Percentiles rank a stretch among this genome's conserved stretches.
These are phyloP conservation scores for Sugiyamaella japonica DNA, from an alignment of 1,139 yeast species.

Conservation along the genomic window DNA sequence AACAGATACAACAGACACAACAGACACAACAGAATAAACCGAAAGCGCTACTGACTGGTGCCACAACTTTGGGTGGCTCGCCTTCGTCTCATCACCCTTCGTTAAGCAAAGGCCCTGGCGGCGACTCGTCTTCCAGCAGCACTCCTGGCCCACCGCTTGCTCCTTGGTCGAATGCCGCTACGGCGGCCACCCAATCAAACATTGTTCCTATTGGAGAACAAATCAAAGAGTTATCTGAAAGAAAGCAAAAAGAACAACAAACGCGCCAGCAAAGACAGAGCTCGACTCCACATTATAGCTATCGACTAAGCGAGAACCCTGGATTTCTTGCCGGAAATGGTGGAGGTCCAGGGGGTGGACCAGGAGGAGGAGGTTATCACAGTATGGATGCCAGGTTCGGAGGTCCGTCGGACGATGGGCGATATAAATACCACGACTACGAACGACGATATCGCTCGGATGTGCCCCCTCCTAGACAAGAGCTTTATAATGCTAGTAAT, in stretches of 20 bases:
- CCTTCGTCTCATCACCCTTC: slow-evolving; percentile 7
- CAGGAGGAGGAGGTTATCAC: slow-evolving; percentile 11
- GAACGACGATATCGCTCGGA: slow-evolving; percentile 36
- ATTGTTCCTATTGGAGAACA: slow-evolving; percentile 36
- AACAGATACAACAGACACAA: not conserved
- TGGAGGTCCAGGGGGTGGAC: no score
- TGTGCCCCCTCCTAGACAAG: slow-evolving; percentile 34
- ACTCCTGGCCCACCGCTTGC: slow-evolving; percentile 22
- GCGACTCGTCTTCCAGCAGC: slow-evolving; percentile 8
- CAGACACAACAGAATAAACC: slow-evolving; percentile 5
- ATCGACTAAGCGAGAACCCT: slow-evolving; percentile 17
- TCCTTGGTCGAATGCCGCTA: slow-evolving; percentile 29
- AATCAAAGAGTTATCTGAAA: slow-evolving; percentile 30
- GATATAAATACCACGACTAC: slow-evolving; percentile 35
- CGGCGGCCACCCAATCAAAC: slow-evolving; percentile 17
- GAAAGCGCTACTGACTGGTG: slow-evolving; percentile 9
- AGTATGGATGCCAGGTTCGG: slow-evolving; percentile 13
- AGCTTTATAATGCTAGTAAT: slow-evolving; percentile 38
- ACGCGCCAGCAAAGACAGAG: slow-evolving; percentile 11
- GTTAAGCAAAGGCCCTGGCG: slow-evolving; percentile 11
- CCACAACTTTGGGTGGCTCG: slow-evolving; percentile 11
- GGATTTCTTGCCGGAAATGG: slow-evolving; percentile 4
- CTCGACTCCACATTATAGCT: slow-evolving; percentile 21
- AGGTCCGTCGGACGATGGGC: slow-evolving; percentile 16
- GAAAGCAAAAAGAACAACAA: slow-evolving; percentile 24